These are phyloP conservation scores for Jaapia argillacea DNA, from an alignment of 768 basidiomycete species.

Conservation along the genomic window DNA sequence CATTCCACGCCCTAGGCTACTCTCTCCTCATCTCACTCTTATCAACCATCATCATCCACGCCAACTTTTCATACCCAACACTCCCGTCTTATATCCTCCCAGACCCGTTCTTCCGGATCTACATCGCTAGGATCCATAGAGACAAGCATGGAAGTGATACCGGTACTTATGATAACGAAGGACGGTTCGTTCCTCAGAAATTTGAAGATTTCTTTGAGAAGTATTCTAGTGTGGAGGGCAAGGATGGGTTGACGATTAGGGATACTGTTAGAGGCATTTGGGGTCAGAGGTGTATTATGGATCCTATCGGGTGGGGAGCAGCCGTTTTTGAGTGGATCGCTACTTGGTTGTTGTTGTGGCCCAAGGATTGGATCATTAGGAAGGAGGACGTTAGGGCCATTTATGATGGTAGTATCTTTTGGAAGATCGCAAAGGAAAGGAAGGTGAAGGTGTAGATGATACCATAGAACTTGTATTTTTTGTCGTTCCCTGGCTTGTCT, in stretches of 20 bases:
- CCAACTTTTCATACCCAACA: constrained; percentile 24
- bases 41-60: constrained; percentile 24
- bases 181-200: constrained; percentile 28
- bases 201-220: constrained; percentile 36
- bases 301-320: constrained; percentile 26
- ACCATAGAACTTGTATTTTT: too few relatives aligned
- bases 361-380: constrained; percentile 25
- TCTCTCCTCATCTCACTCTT: constrained; percentile 24
- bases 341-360: constrained; percentile 30
- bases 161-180: constrained; percentile 29
- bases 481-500: too few relatives aligned
- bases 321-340: constrained; percentile 28
- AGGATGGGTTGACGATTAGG: constrained; percentile 13
- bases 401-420: constrained; percentile 30
- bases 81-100: constrained; percentile 18
- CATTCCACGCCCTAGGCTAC: constrained; percentile 32
- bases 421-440: constrained; percentile 20
- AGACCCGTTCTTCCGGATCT: constrained; percentile 32
- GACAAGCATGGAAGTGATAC: constrained; percentile 36
- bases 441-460: too few relatives aligned
- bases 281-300: constrained; percentile 24
- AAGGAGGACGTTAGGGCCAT: constrained; percentile 32
- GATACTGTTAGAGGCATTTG: constrained; percentile 21
- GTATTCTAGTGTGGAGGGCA: constrained; percentile 13
- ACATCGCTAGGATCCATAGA: constrained; percentile 22